Base-by-base conservation (phyloP, 306 rosid genomes). In the Rosa rugosa region DNA sequence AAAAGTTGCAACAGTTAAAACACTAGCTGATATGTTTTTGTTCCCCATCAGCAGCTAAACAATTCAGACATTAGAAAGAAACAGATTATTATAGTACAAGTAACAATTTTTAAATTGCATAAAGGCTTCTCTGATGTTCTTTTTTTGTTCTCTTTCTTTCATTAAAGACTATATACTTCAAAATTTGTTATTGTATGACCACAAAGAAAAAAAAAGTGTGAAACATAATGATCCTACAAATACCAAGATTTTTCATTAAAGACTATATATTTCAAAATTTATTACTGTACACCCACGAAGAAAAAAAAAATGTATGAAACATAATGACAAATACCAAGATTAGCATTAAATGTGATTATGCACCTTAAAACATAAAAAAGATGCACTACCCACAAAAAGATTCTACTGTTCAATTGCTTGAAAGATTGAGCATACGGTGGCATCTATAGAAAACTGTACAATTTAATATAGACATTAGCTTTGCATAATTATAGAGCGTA, bases 11-110 rank as follows among this genome's bases (percentile, higher is more conserved):
- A 80, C 85, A 22, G 88, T 57, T 83, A 92, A 87, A 76, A 91
- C 89, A 22, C 98, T 83, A 3, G 97, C 94, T 49, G 98, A 92
- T 73, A 92, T 93, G 83, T 92, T 95, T 88, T 92, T 95, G 97
- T 95, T 90, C 90, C 98, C 91, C 88, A 86, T 95, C 99, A 75
- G 98, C 99, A 80, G 97, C 99, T 95, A 75, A 71, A 78, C 31
- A 80, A 83, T 80, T 82, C 71, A 54, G 62, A 54, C 20, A 57
- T 56, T 40, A 62, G 41, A 57, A 51, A n/a, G 18, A 64, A 13
- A 47, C 47, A 83, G 73, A 3, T 40, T 8, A 75, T 14, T 53
- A 71, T 75, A 68, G 47, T 23, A 50, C 46, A 57, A 62, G 78
- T 23, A 68, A 72, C 63, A 23, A 46, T 49, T 53, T 73, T 11